phyloP scores from a whole-genome alignment of 768 basidiomycete species.

The Jaapia argillacea region DNA sequence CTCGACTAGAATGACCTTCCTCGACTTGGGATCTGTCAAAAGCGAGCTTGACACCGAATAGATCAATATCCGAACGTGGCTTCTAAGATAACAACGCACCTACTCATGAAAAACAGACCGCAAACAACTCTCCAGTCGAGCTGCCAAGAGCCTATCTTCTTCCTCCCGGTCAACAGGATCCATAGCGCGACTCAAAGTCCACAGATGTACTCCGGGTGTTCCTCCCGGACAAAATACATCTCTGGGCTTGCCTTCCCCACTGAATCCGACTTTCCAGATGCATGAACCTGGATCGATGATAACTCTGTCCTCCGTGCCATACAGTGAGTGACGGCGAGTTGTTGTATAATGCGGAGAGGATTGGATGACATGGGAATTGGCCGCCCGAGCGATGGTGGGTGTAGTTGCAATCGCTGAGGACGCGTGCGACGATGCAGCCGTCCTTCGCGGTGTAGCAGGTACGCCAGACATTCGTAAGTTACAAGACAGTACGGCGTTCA shows the following conservation, averaged over 20 bases:
- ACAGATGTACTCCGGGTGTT: constrained; percentile 35
- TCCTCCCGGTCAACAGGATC: constrained; percentile 54
- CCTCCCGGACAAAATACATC: constrained; percentile 67
- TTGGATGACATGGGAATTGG: constrained; percentile 21
- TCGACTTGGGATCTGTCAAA: constrained; percentile 88
- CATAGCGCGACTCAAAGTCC: constrained; percentile 48
- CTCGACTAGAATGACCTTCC: constrained; percentile 91
- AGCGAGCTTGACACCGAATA: constrained; percentile 56
- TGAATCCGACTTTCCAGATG: constrained; percentile 97
- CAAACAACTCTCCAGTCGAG: constrained; percentile 56
- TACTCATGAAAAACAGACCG: constrained; percentile 82
- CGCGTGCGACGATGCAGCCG: neutral
- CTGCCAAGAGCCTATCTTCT: constrained; percentile 62
- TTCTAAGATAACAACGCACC: constrained; percentile 18
- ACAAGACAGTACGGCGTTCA: too few species aligned
- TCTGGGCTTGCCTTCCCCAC: constrained; percentile 86
- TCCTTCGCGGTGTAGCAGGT: neutral
- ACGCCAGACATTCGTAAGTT: neutral
- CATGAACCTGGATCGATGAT: constrained; percentile 91
- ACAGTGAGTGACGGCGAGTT: constrained; percentile 83
- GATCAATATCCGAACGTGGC: constrained; percentile 7
- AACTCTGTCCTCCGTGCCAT: constrained; percentile 93
- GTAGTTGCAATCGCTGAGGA: neutral
- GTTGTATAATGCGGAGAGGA: constrained; percentile 79
- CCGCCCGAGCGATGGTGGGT: neutral